These are phyloP conservation scores for Saccharomyces hybrid DNA, from an alignment of 1,139 yeast species.

Conservation along the genomic window DNA sequence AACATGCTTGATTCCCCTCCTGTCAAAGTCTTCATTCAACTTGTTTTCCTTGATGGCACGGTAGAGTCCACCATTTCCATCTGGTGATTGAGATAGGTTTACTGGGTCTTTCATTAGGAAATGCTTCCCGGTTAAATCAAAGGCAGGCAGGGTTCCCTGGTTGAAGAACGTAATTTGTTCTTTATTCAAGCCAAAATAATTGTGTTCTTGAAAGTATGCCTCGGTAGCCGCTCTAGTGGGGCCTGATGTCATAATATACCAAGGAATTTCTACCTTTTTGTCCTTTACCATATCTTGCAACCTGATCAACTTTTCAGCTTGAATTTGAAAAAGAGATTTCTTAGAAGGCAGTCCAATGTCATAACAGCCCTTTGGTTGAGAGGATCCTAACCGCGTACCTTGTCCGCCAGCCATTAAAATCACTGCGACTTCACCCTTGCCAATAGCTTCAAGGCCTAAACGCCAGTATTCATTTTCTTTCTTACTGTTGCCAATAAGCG, in stretches of 20 bases:
- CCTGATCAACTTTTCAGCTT: slow-evolving; percentile 73
- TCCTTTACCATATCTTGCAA: slow-evolving; percentile 50
- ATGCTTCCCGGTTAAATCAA: slow-evolving; percentile 59
- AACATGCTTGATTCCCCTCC: slow-evolving; percentile 74
- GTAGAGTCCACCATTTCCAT: slow-evolving; percentile 96
- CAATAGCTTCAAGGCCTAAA: slow-evolving; percentile 62
- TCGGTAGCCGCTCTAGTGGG: slow-evolving; percentile 81
- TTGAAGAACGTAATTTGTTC: slow-evolving; percentile 70
- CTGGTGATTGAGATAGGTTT: slow-evolving; percentile 78
- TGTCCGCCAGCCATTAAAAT: slow-evolving; percentile 97
- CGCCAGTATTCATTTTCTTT: slow-evolving; percentile 42
- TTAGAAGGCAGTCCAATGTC: slow-evolving; percentile 77
- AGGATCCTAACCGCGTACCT: slow-evolving; percentile 88
- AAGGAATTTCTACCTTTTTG: slow-evolving; percentile 41
- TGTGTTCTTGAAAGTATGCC: slow-evolving; percentile 49
- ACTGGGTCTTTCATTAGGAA: slow-evolving; percentile 53
- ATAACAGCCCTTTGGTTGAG: slow-evolving; percentile 89
- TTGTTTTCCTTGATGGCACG: slow-evolving; percentile 65
- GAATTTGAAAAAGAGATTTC: slow-evolving; percentile 82
- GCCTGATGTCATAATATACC: slow-evolving; percentile 96
- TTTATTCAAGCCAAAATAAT: slow-evolving; percentile 60
- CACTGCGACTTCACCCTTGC: slow-evolving; percentile 72
- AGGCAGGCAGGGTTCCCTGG: slow-evolving; percentile 94
- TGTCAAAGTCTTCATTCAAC: slow-evolving; percentile 57
- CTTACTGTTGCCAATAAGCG: slow-evolving; percentile 22